Evolutionary conservation across 768 basidiomycete genomes (phyloP).

Genomic region (Suillus lakei): DNA sequence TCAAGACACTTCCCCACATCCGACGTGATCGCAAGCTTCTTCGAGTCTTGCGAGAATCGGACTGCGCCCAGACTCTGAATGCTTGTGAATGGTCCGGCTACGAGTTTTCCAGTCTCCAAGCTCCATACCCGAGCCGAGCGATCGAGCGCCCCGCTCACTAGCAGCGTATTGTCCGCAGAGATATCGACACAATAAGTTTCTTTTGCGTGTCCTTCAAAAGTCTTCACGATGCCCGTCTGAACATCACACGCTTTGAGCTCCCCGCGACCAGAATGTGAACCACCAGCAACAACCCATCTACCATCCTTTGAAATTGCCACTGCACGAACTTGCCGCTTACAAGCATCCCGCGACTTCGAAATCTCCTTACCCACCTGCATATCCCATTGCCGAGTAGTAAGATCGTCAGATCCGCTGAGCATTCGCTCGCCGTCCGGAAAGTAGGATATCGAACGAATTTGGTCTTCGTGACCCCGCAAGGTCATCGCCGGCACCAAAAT

Average conservation of each 20-base stretch:
- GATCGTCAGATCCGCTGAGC: background rate
- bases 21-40: background rate
- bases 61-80: background rate
- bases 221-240: background rate
- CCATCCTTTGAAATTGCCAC: background rate
- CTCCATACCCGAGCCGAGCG: background rate
- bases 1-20: background rate
- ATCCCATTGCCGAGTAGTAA: background rate
- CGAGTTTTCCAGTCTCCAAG: background rate
- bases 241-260: background rate
- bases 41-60: background rate
- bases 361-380: background rate
- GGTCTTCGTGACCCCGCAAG: background rate
- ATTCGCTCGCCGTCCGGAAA: background rate
- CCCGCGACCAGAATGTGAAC: slow-evolving; percentile 1
- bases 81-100: background rate
- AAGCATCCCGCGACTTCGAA: background rate
- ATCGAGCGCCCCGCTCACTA: background rate
- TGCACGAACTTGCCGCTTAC: background rate
- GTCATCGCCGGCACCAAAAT: background rate
- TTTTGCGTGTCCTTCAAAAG: background rate
- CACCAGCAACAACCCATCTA: background rate
- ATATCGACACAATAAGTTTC: background rate
- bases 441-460: background rate
- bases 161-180: background rate